Base-by-base conservation (phyloP, 768 basidiomycete species). In the Psilocybe sp. region DNA sequence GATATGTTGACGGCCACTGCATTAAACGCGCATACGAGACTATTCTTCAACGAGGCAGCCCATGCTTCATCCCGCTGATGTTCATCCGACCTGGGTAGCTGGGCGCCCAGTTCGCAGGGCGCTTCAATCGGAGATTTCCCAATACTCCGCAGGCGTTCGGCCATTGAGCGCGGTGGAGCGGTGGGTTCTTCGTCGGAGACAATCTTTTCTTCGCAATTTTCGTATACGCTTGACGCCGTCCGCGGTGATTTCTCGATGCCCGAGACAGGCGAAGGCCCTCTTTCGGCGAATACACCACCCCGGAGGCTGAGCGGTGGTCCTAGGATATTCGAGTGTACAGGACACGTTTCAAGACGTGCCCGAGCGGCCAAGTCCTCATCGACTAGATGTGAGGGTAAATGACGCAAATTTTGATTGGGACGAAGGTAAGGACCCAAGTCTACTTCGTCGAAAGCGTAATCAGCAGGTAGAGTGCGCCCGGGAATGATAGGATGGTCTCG, bases 1-100 rank as follows among this genome's bases (percentile, higher is more conserved):
- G 69, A 55, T 20, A 77, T 55, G 53, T 63, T 73, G n/a, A 74
- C 68, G 36, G 77, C 72, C 44, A 82, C 75, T 1, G 74, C 67
- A 55, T 75, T 77, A 56, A 82, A 72, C 5, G 77, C 78, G 47
- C 71, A 70, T 45, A 75, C 70, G 10, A 82, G 60, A 35, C 50
- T 49, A n/a, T 47, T 32, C 44, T 47, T 59, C 28, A 62, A 39
- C 12, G 57, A 56, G 7, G 57, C 28, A 16, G 57, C 54, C 61
- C 60, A 60, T 14, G 53, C 52, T 32, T 62, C 52, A 15, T 49
- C 52, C 11, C n/a, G 50, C 15, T 39, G 47, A 15, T 40, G 52
- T 5, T 63, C 64, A 3, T 59, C 66, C 42, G 69, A 69, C n/a
- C 62, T 62, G 0, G 69, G 69, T 23, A 68, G 50, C 12, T 54